Base-by-base conservation (phyloP, 257 asterid genomes). In the Solanum pennellii region DNA sequence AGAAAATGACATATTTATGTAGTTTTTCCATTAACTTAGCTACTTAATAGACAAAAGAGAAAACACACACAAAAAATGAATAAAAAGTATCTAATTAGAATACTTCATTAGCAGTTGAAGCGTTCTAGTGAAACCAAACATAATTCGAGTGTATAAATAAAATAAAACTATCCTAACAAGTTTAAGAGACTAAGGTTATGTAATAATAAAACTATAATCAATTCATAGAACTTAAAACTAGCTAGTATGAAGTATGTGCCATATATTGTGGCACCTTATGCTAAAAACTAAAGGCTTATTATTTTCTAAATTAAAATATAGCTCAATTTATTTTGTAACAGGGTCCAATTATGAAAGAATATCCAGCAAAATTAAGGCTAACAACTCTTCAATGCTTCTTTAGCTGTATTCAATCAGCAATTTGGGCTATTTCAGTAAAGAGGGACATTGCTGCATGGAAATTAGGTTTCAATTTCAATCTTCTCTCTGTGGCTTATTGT, bases 351-450 rank as follows among this genome's bases (percentile, higher is more conserved):
- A 80, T 91, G 62, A 90, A 89, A 84, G 90, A 89, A 66, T 94
- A 92, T 89, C 93, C 95, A 13, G 94, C 90, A 18, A 93, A 91
- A 66, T 83, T 93, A 68, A 83, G 96, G 16, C 91, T 93, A 16
- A 92, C 90, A 4, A 60, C 92, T 21, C 89, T 94, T 33, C 95
- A 94, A 79, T 89, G 91, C 59, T 92, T 91, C n/a, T 93, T 90
- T 45, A 90, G 95, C 82, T 89, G 91, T 88, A 23, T 90, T 5
- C 84, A 90, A 3, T 87, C 94, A 15, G 86, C 91, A 75, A 35
- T 93, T 35, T 94, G 91, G 87, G 90, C 92, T 2, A 88, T 87
- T 4, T 88, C 90, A 5, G 62, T 72, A 35, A 92, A 93, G 86
- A 90, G 93, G 74, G 88, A 88, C 73, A 25, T 62, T 6, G 88